Evolutionary conservation across 768 basidiomycete species (phyloP).

Genomic region (Hypsizygus marmoreus): DNA sequence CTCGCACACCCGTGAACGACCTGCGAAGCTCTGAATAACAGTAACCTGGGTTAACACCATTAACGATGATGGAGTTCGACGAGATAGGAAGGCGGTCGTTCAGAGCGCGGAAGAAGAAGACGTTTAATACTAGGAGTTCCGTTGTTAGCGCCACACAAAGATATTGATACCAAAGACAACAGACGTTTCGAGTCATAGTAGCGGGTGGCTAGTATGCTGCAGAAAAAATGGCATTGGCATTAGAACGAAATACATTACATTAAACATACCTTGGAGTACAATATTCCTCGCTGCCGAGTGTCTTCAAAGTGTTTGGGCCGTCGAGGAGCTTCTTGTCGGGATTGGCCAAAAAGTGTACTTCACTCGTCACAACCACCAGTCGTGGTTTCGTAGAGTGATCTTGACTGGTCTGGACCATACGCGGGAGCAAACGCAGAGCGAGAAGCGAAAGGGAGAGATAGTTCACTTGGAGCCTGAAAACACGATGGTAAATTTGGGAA

Average conservation of each 20-base stretch:
- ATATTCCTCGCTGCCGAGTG: constrained; percentile 32
- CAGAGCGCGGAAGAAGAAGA: constrained; percentile 41
- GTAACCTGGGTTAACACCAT: constrained; percentile 43
- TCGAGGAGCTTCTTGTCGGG: constrained; percentile 27
- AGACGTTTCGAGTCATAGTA: constrained; percentile 40
- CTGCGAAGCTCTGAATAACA: constrained; percentile 38
- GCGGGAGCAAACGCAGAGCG: constrained; percentile 43
- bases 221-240: too few relatives aligned
- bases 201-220: constrained; percentile 16
- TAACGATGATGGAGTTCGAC: constrained; percentile 30
- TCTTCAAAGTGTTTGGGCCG: constrained; percentile 28
- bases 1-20: constrained; percentile 19
- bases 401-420: constrained; percentile 38
- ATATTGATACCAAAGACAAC: constrained; percentile 3
- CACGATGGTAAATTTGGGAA: background rate
- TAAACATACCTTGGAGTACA: constrained; percentile 11
- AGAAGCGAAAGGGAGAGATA: constrained; percentile 42
- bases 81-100: constrained; percentile 26
- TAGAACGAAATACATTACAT: too few relatives aligned
- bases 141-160: background rate
- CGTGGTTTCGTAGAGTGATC: constrained; percentile 32
- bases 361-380: constrained; percentile 46
- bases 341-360: constrained; percentile 34
- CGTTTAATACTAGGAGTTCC: constrained; percentile 35
- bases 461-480: constrained; percentile 49